Percentiles rank a stretch among this genome's conserved stretches.
phyloP scores from a whole-genome alignment of 192 early-diverging fungal species.

The Umbelopsis ramanniana region DNA sequence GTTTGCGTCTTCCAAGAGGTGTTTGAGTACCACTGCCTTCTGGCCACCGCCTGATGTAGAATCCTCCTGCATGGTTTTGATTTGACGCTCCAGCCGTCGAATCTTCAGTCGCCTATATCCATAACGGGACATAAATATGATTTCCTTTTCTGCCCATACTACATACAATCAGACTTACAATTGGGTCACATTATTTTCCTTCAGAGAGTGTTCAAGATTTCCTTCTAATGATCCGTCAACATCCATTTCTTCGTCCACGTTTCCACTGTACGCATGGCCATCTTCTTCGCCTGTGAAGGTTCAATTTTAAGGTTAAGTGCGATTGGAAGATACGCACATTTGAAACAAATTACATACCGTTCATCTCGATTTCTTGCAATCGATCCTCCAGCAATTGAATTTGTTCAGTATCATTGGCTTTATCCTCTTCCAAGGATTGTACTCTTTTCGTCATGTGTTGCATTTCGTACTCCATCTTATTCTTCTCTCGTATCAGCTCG shows the following conservation, averaged over 20 bases:
- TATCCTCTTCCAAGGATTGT: constrained; percentile 65
- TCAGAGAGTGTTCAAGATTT: constrained; percentile 39
- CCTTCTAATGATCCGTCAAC: neutral
- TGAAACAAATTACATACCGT: constrained; percentile 34
- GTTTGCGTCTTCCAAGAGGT: constrained; percentile 35
- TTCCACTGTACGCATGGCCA: neutral
- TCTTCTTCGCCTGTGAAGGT: neutral
- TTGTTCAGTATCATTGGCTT: constrained; percentile 72
- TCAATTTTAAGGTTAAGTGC: neutral
- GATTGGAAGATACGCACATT: neutral
- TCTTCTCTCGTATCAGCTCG: constrained; percentile 67
- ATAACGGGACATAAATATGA: neutral
- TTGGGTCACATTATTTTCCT: constrained; percentile 39
- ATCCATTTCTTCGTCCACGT: constrained; percentile 26
- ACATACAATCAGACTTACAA: constrained; percentile 26
- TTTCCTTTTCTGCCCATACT: neutral
- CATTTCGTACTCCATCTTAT: constrained; percentile 71
- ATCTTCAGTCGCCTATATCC: constrained; percentile 34
- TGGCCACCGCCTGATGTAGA: constrained; percentile 25
- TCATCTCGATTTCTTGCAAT: constrained; percentile 81
- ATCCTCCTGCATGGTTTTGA: constrained; percentile 39
- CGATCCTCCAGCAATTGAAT: constrained; percentile 82
- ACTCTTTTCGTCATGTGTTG: constrained; percentile 61
- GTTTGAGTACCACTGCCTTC: constrained; percentile 36
- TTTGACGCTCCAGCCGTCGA: constrained; percentile 34